Percentiles rank a stretch among this genome's conserved stretches.
Conservation (phyloP, 1,284 basidiomycete species). For the Trametes hirsuta region DNA sequence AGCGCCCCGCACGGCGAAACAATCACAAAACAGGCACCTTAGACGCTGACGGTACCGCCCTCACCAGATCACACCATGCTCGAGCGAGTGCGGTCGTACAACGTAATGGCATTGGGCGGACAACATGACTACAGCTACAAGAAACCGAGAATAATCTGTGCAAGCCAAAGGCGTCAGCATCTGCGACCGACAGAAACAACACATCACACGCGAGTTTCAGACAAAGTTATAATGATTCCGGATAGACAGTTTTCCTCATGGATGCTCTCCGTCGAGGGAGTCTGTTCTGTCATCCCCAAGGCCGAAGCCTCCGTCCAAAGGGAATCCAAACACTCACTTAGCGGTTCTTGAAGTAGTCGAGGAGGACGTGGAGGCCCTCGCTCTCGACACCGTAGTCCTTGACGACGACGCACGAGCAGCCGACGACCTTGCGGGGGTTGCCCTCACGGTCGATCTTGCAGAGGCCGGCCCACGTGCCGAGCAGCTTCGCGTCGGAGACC, state of each 20-base stretch:
- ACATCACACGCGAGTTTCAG: conserved; percentile 47
- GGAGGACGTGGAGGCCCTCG: conserved; percentile 94
- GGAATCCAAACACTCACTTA: conserved; percentile 44
- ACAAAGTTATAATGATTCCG: conserved; percentile 81
- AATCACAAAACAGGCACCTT: not conserved
- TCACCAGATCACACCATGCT: not conserved
- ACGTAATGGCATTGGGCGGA: conserved; percentile 9
- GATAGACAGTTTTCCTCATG: conserved; percentile 77
- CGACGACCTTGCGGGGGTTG: conserved; percentile 96
- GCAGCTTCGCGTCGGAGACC: conserved; percentile 95
- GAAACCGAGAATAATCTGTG: conserved; percentile 15
- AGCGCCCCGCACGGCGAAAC: not conserved
- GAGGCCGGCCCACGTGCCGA: conserved; percentile 98
- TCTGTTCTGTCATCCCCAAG: conserved; percentile 76
- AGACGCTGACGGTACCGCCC: not conserved
- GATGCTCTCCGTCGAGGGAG: conserved; percentile 83
- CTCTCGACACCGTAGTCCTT: conserved; percentile 98
- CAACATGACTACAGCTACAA: conserved; percentile 17
- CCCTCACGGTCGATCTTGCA: conserved; percentile 99
- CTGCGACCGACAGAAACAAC: not conserved
- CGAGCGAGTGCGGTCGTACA: conserved; percentile 1
- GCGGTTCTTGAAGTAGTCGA: conserved; percentile 97
- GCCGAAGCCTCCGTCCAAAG: not conserved
- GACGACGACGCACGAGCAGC: conserved; percentile 97
- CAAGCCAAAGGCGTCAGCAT: not conserved